Evolutionary conservation across 2,329 filamentous ascomycete genomes (phyloP).

Genomic region (Fusarium mexicanum): DNA sequence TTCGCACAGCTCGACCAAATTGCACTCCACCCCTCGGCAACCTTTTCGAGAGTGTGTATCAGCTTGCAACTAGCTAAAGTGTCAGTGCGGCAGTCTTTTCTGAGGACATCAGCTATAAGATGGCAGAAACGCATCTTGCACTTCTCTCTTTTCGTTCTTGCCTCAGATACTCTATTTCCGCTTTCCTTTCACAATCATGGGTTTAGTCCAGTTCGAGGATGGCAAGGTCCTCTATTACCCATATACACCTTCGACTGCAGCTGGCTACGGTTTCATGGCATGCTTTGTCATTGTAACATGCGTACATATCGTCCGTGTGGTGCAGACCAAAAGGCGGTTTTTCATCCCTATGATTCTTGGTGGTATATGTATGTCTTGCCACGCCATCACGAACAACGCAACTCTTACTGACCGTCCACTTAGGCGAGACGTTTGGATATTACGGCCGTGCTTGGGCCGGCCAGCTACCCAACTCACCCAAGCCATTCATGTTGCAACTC

Average conservation of each 20-base stretch:
- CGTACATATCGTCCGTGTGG: neutral
- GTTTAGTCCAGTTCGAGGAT: neutral
- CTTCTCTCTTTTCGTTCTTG: neutral
- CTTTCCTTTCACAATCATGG: neutral
- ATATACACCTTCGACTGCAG: neutral
- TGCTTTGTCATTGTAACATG: neutral
- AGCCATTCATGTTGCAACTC: neutral
- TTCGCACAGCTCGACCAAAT: neutral
- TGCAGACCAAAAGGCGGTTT: neutral
- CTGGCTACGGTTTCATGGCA: neutral
- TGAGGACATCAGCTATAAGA: neutral
- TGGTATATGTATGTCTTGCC: neutral
- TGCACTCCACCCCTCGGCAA: neutral
- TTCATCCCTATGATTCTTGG: neutral
- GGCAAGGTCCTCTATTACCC: neutral
- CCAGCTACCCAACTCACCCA: neutral
- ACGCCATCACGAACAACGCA: rapidly evolving
- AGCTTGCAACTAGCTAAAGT: neutral
- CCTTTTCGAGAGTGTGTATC: neutral
- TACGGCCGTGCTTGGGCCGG: neutral
- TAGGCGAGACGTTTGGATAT: neutral
- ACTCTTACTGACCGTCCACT: neutral
- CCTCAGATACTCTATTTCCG: neutral
- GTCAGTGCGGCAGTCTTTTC: neutral
- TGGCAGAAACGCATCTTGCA: neutral